Evolutionary conservation across 495 filamentous ascomycete species (phyloP), one percentile per base, ranked within the genome.

Genomic region (Collariella sp.): DNA sequence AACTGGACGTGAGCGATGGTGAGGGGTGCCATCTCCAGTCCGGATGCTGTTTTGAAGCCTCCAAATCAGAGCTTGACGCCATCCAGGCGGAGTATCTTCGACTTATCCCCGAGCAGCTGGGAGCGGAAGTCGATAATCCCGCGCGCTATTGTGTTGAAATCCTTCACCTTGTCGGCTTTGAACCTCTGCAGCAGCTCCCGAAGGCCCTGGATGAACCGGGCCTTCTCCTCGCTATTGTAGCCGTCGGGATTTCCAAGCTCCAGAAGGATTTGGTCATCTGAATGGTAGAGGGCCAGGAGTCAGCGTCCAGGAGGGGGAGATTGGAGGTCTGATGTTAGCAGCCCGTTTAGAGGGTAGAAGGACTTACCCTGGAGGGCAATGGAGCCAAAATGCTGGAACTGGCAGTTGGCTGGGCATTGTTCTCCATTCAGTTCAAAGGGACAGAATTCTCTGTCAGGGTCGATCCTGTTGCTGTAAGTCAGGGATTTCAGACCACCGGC

Each of bases 381-480:
- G 57, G 81, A 78, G 55, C 77, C 73, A 61, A 91, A 88, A 72
- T 97, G 94, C 71, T 96, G 91, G 59, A 74, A 80, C 52, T 81
- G 69, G 59, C 74, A 78, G 61, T 85, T 87, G 61, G 89, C 82
- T 56, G 91, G 88, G 70, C 93, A 98, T 50, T 79, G 75, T 46
- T 88, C 85, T 31, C 84, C 86, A 33, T 76, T 72, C 56, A 86
- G 66, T 63, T 94, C 89, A 61, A 76, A 84, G 2, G 76, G 82
- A 67, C 93, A 97, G 18, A 97, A 52, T 45, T 77, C 78, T 56
- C 76, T 83, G 58, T 79, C 75, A 7, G 85, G 72, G 63, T 96
- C 79, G 66, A 97, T 91, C 51, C 80, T 81, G 69, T 91, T 83
- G 67, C 88, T 96, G 73, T 91, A 97, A 41, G 88, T 96, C 77